Evolutionary conservation across 2,329 filamentous ascomycete genomes (phyloP), one percentile per base, ranked within the genome.

Genomic region (Xylaria sp.): DNA sequence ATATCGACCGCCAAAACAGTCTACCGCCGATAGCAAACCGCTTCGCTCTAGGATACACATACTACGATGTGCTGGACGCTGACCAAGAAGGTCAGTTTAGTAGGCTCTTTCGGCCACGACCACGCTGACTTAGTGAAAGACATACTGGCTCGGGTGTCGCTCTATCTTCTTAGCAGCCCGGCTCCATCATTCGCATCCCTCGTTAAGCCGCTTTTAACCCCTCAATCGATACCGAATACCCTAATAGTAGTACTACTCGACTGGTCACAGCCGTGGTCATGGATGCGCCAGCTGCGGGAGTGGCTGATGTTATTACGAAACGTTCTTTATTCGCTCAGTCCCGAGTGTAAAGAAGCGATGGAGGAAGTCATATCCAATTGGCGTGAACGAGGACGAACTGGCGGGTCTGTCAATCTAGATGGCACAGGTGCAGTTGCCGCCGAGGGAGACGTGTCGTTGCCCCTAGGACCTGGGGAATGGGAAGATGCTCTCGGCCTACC

Each of bases 201-300:
- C 65, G 86, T 98, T 69, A 90, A 90, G 74, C 94, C 94, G 28
- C 91, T 97, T 61, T 87, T 98, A 69, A 97, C 92, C 20, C 90
- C 93, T 52, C 89, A 93, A 80, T 91, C 93, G 7, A 92, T 97
- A 78, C 91, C 93, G 37, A 92, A 97, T 79, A 97, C 93, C 56
- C 87, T 97, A 69, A 88, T 98, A 72, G 92, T 97, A 71, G 90
- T 99, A 76, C 84, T 99, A n/a, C 86, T 99, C 52, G 94, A 98
- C 83, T 99, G 96, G 96, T 91, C 92, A 67, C 90, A 96, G 78
- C 96, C 96, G 15, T 97, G 96, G 90, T 85, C 90, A 71, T 99
- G 97, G 94, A 87, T 98, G 78, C 89, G 93, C 68, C 92, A 97
- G 81, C 84, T 99, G 66, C 89, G 93, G 77, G 92, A 92, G 78